Base-by-base conservation (phyloP, 2,329 filamentous ascomycete species). In the Sarocladiaceae sp. region DNA sequence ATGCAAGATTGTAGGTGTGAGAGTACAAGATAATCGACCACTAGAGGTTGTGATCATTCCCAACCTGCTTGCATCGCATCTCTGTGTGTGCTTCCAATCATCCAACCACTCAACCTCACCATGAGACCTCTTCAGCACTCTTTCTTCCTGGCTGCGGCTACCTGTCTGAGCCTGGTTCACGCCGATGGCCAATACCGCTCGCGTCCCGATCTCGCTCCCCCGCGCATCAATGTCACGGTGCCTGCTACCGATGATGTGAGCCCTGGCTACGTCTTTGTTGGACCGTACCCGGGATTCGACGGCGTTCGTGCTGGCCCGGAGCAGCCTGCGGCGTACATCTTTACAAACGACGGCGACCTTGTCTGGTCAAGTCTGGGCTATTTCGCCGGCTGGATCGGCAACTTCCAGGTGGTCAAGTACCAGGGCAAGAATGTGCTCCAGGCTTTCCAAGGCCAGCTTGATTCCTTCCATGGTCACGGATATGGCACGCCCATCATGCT, bases 341-440 rank as follows among this genome's bases (percentile, higher is more conserved):
- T 77, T 50, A 65, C 66, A 5, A 67, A 76, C 50, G 58, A 73
- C 24, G 75, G 75, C 2, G 72, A 78, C 41, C 61, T 80, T 0
- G 62, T 80, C 18, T 80, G 74, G 74, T 78, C 74, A 1, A 73
- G 76, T 2, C 74, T 74, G 44, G 67, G 65, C 3, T 69, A 71
- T 51, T 75, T 69, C 50, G 69, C 66, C 24, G 70, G 70, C 53
- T 77, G 73, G 69, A 56, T 67, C 1, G 68, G 68, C 47, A 78
- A 78, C 53, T 78, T 80, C 58, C 74, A 73, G 48, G 64, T 64
- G 2, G 68, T 60, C 0, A 61, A 63, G 5, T 78, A 67, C 66
- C 67, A 70, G 35, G 75, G 72, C 11, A 58, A 71, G 49, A 68
- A 76, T 45, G 65, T 79, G 1, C 59, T 80, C 3, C 73, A 72